Conservation (phyloP, 345 rosid species). For the Syzygium aqueum region DNA sequence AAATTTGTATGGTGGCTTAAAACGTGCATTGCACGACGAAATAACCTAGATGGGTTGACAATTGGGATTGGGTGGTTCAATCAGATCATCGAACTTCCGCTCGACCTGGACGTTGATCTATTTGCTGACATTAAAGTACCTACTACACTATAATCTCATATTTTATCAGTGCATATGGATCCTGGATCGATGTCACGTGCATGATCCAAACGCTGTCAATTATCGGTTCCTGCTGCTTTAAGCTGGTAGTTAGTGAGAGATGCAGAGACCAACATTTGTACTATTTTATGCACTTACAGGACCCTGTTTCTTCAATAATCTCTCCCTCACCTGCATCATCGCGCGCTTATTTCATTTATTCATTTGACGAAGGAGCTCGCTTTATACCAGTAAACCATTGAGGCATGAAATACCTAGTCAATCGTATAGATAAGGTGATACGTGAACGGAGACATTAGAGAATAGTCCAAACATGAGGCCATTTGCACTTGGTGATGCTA, state of each 20-base stretch:
- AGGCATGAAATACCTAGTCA: background rate
- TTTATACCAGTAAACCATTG: background rate
- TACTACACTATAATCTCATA: background rate
- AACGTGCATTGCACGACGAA: background rate
- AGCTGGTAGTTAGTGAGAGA: background rate
- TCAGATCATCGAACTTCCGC: background rate
- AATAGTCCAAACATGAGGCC: background rate
- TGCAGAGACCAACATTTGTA: background rate
- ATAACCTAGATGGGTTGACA: background rate
- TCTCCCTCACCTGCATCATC: background rate
- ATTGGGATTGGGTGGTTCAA: background rate
- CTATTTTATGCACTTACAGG: background rate
- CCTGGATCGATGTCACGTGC: background rate
- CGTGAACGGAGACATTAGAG: background rate
- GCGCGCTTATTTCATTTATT: background rate
- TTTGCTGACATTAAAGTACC: background rate
- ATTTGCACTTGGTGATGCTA: background rate
- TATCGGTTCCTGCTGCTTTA: background rate
- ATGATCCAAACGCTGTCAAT: background rate
- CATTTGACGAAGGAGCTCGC: background rate
- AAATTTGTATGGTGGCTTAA: background rate
- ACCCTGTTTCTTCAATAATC: background rate
- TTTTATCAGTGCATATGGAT: background rate
- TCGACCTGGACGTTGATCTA: background rate
- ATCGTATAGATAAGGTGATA: background rate